Percentiles rank a stretch among this genome's conserved stretches.
Evolutionary conservation across 768 basidiomycete species (phyloP).

Genomic region (Gloeopeniophorella convolvens): DNA sequence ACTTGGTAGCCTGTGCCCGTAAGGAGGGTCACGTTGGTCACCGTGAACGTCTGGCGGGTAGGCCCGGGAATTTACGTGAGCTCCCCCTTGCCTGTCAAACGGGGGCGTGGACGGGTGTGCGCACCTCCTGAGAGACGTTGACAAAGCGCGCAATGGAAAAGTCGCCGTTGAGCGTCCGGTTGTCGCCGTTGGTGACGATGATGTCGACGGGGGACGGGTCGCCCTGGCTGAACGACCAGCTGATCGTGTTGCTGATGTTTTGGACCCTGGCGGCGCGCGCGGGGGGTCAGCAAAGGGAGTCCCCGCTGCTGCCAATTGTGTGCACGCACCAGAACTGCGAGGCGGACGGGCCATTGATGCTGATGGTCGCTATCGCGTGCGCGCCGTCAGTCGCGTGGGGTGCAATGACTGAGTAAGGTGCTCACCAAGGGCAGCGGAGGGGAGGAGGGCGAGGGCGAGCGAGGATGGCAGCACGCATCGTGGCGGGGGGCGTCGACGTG

Average conservation of each 20-base stretch:
- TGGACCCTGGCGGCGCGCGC: slow-evolving; percentile 28
- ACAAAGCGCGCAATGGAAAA: slow-evolving; percentile 33
- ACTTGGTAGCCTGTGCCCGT: slow-evolving; percentile 29
- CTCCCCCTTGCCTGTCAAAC: too few species aligned
- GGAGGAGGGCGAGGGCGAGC: slow-evolving; percentile 25
- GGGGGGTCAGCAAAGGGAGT: background rate
- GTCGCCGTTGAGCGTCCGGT: slow-evolving; percentile 30
- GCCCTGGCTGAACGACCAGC: slow-evolving; percentile 28
- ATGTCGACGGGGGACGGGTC: slow-evolving; percentile 32
- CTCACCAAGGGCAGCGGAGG: slow-evolving; percentile 24
- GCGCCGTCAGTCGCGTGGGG: background rate
- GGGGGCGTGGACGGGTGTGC: background rate
- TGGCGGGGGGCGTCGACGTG: slow-evolving; percentile 7
- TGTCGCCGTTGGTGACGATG: slow-evolving; percentile 28
- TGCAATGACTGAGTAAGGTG: background rate
- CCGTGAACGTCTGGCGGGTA: slow-evolving; percentile 17
- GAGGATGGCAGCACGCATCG: slow-evolving; percentile 27
- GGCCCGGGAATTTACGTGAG: too few species aligned
- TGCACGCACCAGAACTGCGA: slow-evolving; percentile 28
- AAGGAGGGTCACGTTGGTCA: slow-evolving; percentile 33
- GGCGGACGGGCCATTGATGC: slow-evolving; percentile 28
- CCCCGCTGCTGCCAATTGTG: background rate
- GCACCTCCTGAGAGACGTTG: slow-evolving; percentile 26
- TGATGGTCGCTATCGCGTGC: slow-evolving; percentile 24
- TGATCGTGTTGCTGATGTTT: slow-evolving; percentile 30